A percentile compares a stretch with the other conserved stretches of the same genome.
Evolutionary conservation across 345 rosid genomes (phyloP).

Genomic region (Gossypium mustelinum): DNA sequence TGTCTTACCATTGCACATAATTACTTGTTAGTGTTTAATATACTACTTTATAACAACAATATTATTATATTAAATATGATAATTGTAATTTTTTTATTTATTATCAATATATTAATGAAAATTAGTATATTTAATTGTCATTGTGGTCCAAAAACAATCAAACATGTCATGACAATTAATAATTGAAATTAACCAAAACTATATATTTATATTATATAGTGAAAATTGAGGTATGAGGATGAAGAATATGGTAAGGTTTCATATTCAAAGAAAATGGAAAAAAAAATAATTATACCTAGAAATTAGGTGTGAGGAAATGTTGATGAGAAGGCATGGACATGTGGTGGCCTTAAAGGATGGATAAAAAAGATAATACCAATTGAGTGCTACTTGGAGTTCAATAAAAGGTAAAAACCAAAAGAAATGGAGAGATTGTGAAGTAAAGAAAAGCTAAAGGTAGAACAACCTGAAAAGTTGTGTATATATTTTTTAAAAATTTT

Average conservation of each 20-base stretch:
- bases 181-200: too few species aligned
- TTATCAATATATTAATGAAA: too few species aligned
- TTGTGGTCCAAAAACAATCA: too few species aligned
- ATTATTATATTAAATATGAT: too few species aligned
- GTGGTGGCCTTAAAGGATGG: conserved; percentile 23
- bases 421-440: conserved; percentile 43
- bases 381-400: conserved; percentile 48
- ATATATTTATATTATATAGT: not conserved
- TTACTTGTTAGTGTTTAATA: too few species aligned
- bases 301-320: conserved; percentile 1
- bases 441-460: conserved; percentile 33
- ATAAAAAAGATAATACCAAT: conserved; percentile 19
- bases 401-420: conserved; percentile 22
- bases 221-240: not conserved
- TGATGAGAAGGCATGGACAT: conserved; percentile 19
- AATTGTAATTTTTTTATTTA: too few species aligned
- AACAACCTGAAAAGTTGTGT: conserved; percentile 3
- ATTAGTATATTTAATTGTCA: too few species aligned
- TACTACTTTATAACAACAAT: too few species aligned
- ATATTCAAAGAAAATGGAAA: conserved; percentile 12
- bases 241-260: not conserved
- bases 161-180: too few species aligned
- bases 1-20: too few species aligned
- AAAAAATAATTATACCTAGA: not conserved
- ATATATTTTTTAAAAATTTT: not conserved